Conservation (phyloP, 106 monocot species). For the Triglochin maritima region DNA sequence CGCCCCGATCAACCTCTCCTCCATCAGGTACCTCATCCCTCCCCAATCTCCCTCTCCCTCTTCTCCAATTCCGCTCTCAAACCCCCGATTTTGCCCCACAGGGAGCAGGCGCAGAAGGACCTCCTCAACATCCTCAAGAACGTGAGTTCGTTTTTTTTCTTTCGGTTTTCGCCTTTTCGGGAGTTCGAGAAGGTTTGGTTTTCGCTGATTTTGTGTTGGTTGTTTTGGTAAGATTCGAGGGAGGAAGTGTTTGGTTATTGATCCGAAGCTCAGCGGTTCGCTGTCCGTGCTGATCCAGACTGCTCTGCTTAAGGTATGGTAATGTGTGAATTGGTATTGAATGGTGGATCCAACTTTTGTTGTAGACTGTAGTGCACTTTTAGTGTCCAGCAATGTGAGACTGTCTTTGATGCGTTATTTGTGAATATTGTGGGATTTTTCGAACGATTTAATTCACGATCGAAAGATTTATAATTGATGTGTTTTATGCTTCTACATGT, state of each 20-base stretch:
- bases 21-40: slow-evolving; percentile 42
- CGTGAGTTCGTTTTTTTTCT: slow-evolving; percentile 12
- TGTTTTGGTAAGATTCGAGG: slow-evolving; percentile 50
- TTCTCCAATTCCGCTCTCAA: not conserved
- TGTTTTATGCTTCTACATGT: not conserved
- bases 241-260: slow-evolving; percentile 85
- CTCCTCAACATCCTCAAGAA: slow-evolving; percentile 74
- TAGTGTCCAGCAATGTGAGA: not conserved
- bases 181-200: not conserved
- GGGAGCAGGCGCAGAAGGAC: slow-evolving; percentile 90
- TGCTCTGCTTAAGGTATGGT: slow-evolving; percentile 61
- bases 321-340: not conserved
- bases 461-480: not conserved
- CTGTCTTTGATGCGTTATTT: not conserved
- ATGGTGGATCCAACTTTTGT: not conserved
- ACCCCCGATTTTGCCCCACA: slow-evolving; percentile 9
- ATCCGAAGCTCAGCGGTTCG: slow-evolving; percentile 74
- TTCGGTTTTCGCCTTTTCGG: not conserved
- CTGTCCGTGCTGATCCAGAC: slow-evolving; percentile 85
- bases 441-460: not conserved
- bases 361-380: not conserved
- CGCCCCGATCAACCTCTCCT: slow-evolving; percentile 60
- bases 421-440: not conserved
- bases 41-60: not conserved
- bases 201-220: slow-evolving; percentile 1